Conservation (phyloP, 108 stramenopile species). For the Cyclotella kingstonii region DNA sequence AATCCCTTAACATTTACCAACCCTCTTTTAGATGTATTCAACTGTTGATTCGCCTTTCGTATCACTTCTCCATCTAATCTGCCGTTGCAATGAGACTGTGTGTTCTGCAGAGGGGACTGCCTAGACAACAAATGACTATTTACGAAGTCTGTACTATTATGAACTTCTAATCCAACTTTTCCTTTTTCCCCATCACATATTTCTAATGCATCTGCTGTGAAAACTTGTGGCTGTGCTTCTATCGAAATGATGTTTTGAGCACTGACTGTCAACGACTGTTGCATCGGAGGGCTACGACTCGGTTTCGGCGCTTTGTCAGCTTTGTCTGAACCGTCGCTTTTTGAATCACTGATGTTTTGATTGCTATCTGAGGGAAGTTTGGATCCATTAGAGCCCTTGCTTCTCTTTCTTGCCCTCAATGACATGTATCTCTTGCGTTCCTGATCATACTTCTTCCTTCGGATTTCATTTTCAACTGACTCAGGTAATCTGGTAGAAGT, state of each 20-base stretch:
- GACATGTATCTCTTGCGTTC: slow-evolving; percentile 53
- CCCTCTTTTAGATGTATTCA: not conserved
- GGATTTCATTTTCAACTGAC: slow-evolving; percentile 66
- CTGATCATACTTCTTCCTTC: slow-evolving; percentile 59
- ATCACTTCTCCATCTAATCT: no score
- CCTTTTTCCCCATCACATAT: not conserved
- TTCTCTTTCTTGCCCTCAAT: slow-evolving; percentile 64
- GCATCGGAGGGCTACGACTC: slow-evolving; percentile 39
- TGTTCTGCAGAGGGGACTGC: no score
- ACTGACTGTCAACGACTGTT: slow-evolving; percentile 30
- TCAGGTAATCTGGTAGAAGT: slow-evolving; percentile 64
- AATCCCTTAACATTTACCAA: not conserved
- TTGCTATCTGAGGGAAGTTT: slow-evolving; percentile 2
- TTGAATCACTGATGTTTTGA: not conserved
- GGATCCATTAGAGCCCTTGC: slow-evolving; percentile 38
- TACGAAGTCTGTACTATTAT: no score
- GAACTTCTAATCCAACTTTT: no score
- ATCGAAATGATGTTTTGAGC: slow-evolving; percentile 7
- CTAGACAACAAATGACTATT: no score
- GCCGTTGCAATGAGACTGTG: no score
- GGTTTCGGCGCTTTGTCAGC: slow-evolving; percentile 8
- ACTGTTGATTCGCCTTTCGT: no score
- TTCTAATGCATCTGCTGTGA: not conserved
- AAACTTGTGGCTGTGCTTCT: slow-evolving; percentile 4
- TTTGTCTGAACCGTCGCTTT: slow-evolving; percentile 1